Evolutionary conservation across 2,329 filamentous ascomycete species (phyloP), one percentile per base, ranked within the genome.

Genomic region (Phaeosphaeria sp.): DNA sequence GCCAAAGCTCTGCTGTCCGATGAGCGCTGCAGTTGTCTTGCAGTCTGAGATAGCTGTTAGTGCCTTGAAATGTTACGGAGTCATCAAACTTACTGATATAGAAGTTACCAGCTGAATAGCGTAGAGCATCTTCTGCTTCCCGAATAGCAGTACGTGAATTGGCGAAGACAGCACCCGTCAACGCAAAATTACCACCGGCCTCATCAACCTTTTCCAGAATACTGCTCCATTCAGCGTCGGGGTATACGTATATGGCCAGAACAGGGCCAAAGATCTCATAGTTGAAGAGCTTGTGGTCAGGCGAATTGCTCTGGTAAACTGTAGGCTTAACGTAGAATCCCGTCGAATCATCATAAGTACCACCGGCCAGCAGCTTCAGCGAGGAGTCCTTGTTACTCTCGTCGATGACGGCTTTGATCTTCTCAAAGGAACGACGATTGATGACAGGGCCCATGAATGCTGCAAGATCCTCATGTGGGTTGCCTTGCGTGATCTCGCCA

Each of bases 381-480:
- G 89, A 86, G 9, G 83, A 77, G 74, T 95, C 92, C 2, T 82
- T 82, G 78, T 91, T 92, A 20, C 91, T 90, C 27, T 85, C 86
- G 59, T 94, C 89, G 63, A 96, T 95, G 54, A 89, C 89, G 15
- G 83, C 81, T 1, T 86, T 83, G 6, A 96, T 85, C 79, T 93
- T 93, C 74, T 91, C 85, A 82, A 95, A 96, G 2, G 89, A 90
- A 15, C 82, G 84, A 62, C 87, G 83, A 79, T 95, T 91, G 74
- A 96, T 95, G 54, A 96, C 91, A 13, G 92, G 92, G 10, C 91
- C 91, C 73, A 93, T 87, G 80, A 96, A 95, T 79, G 92, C 91
- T 64, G 84, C 80, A 68, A 90, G 88, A 39, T 90, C 80, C 46
- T 86, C 84, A 2, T 69, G 63, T 13, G 91, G 89, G 54, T 83